phyloP scores from a whole-genome alignment of 1,284 basidiomycete species.

The Rhizoctonia solani region DNA sequence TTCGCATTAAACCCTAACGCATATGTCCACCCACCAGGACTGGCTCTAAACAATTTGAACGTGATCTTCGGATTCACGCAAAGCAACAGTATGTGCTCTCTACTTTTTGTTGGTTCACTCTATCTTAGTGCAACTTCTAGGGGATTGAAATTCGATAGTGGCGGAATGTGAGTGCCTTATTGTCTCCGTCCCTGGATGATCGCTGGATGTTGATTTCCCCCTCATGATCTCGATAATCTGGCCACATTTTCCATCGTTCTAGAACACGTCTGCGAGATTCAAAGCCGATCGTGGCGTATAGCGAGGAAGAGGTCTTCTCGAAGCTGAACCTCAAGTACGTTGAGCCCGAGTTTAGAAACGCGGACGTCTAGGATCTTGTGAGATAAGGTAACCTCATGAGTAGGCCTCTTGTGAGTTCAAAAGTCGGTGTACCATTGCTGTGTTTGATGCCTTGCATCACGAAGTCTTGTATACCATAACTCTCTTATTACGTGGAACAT shows the following conservation, averaged over 20 bases:
- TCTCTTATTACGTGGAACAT: too few relatives aligned
- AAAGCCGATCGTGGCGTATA: conserved; percentile 59
- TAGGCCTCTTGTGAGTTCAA: too few relatives aligned
- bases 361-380: conserved; percentile 52
- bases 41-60: conserved; percentile 77
- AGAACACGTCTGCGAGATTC: conserved; percentile 69
- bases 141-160: conserved; percentile 78
- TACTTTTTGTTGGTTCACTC: neutral
- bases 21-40: conserved; percentile 57
- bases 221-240: conserved; percentile 1
- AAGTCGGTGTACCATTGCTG: too few relatives aligned
- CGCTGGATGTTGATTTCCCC: neutral
- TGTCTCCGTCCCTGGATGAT: conserved; percentile 36
- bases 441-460: too few relatives aligned
- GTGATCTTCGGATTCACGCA: conserved; percentile 77
- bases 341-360: conserved; percentile 68
- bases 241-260: neutral
- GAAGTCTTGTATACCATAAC: too few relatives aligned
- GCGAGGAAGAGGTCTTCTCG: conserved; percentile 71
- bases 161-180: conserved; percentile 61
- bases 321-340: conserved; percentile 69
- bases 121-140: conserved; percentile 46
- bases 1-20: neutral
- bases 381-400: neutral
- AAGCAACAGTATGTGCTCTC: conserved; percentile 51